Base-by-base conservation (phyloP, 192 early-diverging fungal genomes). In the Chytriomyces sp. region DNA sequence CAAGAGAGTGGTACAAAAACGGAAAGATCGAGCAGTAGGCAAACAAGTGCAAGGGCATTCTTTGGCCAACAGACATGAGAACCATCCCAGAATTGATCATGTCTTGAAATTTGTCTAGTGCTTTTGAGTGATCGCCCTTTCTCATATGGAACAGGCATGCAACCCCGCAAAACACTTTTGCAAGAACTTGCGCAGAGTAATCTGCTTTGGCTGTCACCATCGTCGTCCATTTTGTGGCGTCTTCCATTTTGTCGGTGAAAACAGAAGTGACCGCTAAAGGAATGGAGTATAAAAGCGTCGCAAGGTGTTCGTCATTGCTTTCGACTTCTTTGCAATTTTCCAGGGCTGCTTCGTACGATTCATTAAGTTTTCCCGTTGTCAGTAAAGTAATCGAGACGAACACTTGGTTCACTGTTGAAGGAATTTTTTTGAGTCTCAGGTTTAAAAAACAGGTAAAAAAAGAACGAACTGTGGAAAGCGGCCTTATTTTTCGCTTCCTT, bases 11-110 rank as follows among this genome's bases (percentile, higher is more conserved):
- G 49, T 75, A 75, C 45, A 75, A 26, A 47, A 75, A 75, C 11
- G 73, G 73, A 50, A 75, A 75, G 11, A 75, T 75, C 8, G 73
- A 18, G 2, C 63, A 75, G 23, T 50, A 66, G 6, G 63, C 73
- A 75, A 75, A 75, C 63, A 75, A 50, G 10, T 75, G 73, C 73
- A 75, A 65, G 6, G 73, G 49, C 18, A 75, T 50, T 7, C 45
- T 0, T 44, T 75, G 73, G n/a, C 73, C 73, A 18, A 47, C 63
- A 18, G 61, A 50, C 73, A 66, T 75, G 26, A 75, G 61, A 50
- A 50, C 35, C 61, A 75, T 75, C 9, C 73, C 73, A 49, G 73
- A 9, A 66, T 64, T 75, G n/a, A 75, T 66, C 73, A 75, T 75
- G 49, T 65, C 64, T 53, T 75, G 62, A 35, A 75, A 75, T 46